A percentile compares a stretch with the other conserved stretches of the same genome.
These are phyloP conservation scores for Brassica hybrid DNA, from an alignment of 441 rosid species.

Conservation along the genomic window DNA sequence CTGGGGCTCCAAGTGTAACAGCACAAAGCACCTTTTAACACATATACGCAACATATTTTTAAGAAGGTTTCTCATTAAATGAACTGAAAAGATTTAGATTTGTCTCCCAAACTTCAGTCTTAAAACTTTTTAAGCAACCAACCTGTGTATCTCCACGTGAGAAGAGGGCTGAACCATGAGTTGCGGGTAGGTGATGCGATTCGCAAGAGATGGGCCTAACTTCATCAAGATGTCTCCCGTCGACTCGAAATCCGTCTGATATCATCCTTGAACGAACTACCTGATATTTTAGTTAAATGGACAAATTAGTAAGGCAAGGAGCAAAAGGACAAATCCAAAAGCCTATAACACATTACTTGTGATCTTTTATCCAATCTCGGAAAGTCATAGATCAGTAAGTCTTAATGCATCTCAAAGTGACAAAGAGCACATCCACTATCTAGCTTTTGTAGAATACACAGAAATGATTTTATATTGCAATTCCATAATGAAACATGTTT, in stretches of 20 bases:
- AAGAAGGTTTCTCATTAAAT: neutral
- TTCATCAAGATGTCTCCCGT: constrained; percentile 89
- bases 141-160: constrained; percentile 99
- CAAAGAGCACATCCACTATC: neutral
- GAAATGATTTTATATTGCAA: constrained; percentile 15
- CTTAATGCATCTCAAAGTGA: constrained; percentile 15
- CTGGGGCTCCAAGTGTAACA: constrained; percentile 94
- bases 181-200: constrained; percentile 65
- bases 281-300: constrained; percentile 48
- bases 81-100: too few species aligned
- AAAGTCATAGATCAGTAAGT: constrained; percentile 1
- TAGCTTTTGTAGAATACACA: neutral
- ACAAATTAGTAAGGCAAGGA: neutral
- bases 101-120: constrained; percentile 33
- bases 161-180: constrained; percentile 94
- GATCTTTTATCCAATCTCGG: neutral
- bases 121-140: too few species aligned
- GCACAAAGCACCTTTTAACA: constrained; percentile 81
- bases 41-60: neutral
- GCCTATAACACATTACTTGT: neutral
- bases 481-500: neutral
- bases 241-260: constrained; percentile 86
- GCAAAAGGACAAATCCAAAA: neutral
- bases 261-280: constrained; percentile 89
- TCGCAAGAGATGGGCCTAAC: constrained; percentile 86